Percentiles rank a stretch among this genome's conserved stretches.
Conservation (phyloP, 805 yeast species). For the Saturnispora mendoncae region DNA sequence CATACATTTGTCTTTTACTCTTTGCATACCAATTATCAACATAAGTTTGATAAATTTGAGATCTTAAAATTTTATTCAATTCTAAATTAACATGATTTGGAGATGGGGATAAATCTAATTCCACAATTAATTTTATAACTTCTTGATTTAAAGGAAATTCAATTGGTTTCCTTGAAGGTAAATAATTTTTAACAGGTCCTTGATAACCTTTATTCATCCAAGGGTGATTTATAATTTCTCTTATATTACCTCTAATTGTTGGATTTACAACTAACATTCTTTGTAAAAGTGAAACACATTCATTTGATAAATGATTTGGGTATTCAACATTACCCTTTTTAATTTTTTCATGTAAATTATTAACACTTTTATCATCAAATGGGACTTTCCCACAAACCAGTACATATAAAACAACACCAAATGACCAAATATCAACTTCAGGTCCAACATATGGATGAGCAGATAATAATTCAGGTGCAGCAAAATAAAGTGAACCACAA, state of each 20-base stretch:
- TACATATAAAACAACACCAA: conserved; percentile 92
- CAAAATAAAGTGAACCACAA: conserved; percentile 96
- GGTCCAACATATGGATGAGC: conserved; percentile 95
- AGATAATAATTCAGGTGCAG: conserved; percentile 91
- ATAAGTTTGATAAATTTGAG: conserved; percentile 58
- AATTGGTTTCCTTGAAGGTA: conserved; percentile 75
- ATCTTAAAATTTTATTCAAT: conserved; percentile 47
- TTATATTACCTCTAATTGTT: conserved; percentile 62
- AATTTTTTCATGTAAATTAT: conserved; percentile 86
- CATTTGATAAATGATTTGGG: conserved; percentile 71
- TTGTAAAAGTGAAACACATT: conserved; percentile 69
- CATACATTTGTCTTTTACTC: conserved; percentile 22
- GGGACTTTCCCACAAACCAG: conserved; percentile 97
- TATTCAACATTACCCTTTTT: conserved; percentile 89
- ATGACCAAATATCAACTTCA: conserved; percentile 97
- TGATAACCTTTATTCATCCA: conserved; percentile 94
- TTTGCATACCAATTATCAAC: conserved; percentile 52
- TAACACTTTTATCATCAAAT: conserved; percentile 90
- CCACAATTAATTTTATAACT: conserved; percentile 66
- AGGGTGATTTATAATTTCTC: conserved; percentile 78
- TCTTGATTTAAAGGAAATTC: conserved; percentile 55
- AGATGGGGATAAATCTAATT: conserved; percentile 64
- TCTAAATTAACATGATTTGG: conserved; percentile 48
- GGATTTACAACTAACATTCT: conserved; percentile 93
- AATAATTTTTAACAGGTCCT: conserved; percentile 53